Evolutionary conservation across 805 yeast genomes (phyloP).

Genomic region (Saccharomycopsis oosterbeekiorum): DNA sequence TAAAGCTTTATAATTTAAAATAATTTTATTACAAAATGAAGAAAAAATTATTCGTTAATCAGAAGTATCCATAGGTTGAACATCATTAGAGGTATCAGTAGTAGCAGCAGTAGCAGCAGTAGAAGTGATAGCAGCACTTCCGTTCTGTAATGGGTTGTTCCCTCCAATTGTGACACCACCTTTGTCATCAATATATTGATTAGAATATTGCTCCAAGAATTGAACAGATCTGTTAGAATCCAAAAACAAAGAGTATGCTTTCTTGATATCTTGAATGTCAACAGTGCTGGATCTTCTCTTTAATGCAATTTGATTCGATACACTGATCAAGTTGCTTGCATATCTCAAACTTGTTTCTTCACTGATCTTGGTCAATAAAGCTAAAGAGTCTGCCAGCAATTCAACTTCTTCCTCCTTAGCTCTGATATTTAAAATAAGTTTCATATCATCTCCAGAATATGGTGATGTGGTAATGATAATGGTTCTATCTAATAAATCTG

Average conservation of each 20-base stretch:
- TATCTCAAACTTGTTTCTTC: conserved; percentile 85
- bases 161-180: conserved; percentile 61
- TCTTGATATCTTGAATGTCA: conserved; percentile 74
- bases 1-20: neutral
- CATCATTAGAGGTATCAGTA: neutral
- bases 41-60: neutral
- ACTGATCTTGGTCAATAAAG: conserved; percentile 81
- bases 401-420: conserved; percentile 93
- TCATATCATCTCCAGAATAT: conserved; percentile 75
- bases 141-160: conserved; percentile 41
- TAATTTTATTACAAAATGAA: neutral
- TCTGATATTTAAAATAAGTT: conserved; percentile 77
- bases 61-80: conserved; percentile 30
- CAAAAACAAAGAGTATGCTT: conserved; percentile 76
- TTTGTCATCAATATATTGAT: conserved; percentile 65
- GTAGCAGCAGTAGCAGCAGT: neutral
- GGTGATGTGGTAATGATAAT: conserved; percentile 80
- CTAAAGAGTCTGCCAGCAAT: conserved; percentile 70
- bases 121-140: conserved; percentile 30
- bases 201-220: conserved; percentile 59
- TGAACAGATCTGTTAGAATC: conserved; percentile 87
- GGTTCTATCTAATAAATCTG: conserved; percentile 87
- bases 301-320: conserved; percentile 75
- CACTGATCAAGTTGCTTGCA: conserved; percentile 84
- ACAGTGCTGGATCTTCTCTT: conserved; percentile 67